Evolutionary conservation across 2,329 filamentous ascomycete genomes (phyloP), one percentile per base, ranked within the genome.

Genomic region (Colletotrichum horii): DNA sequence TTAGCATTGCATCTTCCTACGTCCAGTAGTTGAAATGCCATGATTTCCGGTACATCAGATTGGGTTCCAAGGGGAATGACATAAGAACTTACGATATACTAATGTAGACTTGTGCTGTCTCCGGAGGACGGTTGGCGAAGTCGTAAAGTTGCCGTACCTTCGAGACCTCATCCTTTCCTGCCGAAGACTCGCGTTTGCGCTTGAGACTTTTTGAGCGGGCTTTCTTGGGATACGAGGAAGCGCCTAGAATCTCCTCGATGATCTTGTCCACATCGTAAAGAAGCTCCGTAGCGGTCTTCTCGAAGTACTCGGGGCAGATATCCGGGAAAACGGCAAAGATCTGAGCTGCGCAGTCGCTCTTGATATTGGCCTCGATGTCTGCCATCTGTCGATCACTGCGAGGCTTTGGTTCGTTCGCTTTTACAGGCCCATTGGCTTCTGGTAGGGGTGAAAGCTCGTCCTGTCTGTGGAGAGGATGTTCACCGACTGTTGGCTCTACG

Each of bases 291-390:
- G 80, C 80, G 6, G 85, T 71, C 6, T 75, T 61, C 8, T 79
- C 72, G 15, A 89, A 80, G 70, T 85, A 86, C 0, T 83, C 75
- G 1, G 79, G 82, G 73, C 86, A 88, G 3, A 90, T 87, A 55
- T 89, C 85, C 0, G 88, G 87, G 73, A 90, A 89, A 11, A 89
- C 64, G 6, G 71, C 61, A 11, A 83, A 76, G 16, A 87, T 79
- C 5, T 77, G 71, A 19, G 80, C 76, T 34, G 79, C 80, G 77
- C 83, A 86, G 8, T 74, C 71, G 26, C 71, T 28, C 52, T 78
- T 73, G 60, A 67, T 48, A 4, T 73, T 32, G 19, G 77, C 65
- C 30, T 16, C 55, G n/a, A 28, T 24, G 6, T 68, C 68, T 26
- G 19, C 65, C 66, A 64, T 81, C 24, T 14, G 28, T 55, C 6